Base-by-base conservation (phyloP, 139 green algal species). In the Zygnema cylindricum region DNA sequence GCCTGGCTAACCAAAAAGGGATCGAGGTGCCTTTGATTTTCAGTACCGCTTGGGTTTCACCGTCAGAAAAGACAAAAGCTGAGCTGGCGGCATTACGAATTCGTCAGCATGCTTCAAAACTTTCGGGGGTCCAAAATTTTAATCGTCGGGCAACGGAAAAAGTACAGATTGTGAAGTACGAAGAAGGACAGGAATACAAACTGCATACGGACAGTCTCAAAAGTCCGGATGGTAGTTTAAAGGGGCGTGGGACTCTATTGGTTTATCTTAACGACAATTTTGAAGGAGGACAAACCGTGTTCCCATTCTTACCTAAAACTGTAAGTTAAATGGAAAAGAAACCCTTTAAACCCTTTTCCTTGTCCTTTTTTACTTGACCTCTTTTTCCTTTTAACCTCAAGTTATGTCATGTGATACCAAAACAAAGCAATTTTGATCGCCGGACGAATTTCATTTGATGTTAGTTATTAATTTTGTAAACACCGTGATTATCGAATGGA, bases 201-300 rank as follows among this genome's bases (percentile, higher is more conserved):
- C 36, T 63, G 73, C 78, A 85, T 1, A 76, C 41, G 30, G 78
- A 85, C 16, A 63, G 78, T 22, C 78, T 55, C 38, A 85, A 42
- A 41, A 35, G 69, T 21, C 38, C 78, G 30, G 38, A 85, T 11
- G 78, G 78, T 23, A 85, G 40, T 35, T 63, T 85, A n/a, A 63
- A 85, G 41, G 3, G 23, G 40, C 36, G 78, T 32, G 78, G 78
- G 35, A 85, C 78, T 1, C 69, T 85, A 11, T 63, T 85, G 69
- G 39, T 85, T 38, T 85, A 85, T 41, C 78, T 85, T 23, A 85
- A 85, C 69, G 78, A 85, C 32, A 41, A 54, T 2, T 85, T 85
- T 22, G 38, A 85, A 63, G 78, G 78, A 7, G 78, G 78, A 33
- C 23, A 85, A 25, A 85, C 78, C 2, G 30, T 33, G 23, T 85